phyloP scores from a whole-genome alignment of 1,139 yeast genomes.

The Suhomyces coccinellae region DNA sequence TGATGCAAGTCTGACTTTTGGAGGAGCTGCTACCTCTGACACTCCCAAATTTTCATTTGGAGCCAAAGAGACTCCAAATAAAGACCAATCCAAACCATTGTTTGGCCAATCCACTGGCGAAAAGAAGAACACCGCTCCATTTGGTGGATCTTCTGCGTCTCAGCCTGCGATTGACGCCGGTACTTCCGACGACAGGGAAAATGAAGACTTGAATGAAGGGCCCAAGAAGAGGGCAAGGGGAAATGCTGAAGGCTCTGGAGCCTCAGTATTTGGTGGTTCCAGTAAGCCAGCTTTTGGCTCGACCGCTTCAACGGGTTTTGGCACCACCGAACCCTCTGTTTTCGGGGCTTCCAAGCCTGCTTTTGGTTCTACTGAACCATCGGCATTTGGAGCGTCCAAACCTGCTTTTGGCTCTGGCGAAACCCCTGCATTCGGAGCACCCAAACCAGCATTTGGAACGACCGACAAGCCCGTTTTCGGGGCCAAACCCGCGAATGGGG shows the following conservation, averaged over 20 bases:
- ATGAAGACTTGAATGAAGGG: not conserved
- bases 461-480: constrained; percentile 7
- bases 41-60: not conserved
- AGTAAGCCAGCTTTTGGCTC: not conserved
- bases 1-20: not conserved
- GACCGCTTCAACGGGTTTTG: not conserved
- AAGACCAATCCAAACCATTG: not conserved
- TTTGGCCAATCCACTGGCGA: not conserved
- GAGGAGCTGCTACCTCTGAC: not conserved
- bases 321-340: not conserved
- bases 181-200: not conserved
- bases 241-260: not conserved
- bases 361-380: not conserved
- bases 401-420: constrained; percentile 4
- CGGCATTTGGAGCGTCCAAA: not conserved
- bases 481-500: not conserved
- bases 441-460: constrained; percentile 1
- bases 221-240: constrained; percentile 1
- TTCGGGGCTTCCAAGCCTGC: not conserved
- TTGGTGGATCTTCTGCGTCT: not conserved
- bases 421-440: not conserved
- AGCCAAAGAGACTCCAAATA: not conserved
- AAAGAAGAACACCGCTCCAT: not conserved
- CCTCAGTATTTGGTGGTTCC: not conserved
- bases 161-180: not conserved